Evolutionary conservation across 805 yeast genomes (phyloP).

Genomic region (Teunomyces pallodes): DNA sequence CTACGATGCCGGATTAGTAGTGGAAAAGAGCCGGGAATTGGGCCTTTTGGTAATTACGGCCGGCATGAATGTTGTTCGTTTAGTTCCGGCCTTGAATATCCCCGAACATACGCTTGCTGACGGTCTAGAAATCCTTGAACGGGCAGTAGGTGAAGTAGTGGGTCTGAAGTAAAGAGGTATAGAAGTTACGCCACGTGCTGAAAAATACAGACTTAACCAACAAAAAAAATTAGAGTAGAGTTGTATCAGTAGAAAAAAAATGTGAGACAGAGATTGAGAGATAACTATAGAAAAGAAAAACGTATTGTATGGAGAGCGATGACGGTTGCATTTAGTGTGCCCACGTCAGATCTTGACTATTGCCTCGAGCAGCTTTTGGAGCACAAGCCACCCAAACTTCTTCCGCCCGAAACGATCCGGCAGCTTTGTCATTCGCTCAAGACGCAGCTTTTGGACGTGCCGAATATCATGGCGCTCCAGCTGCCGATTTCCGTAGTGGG

Average conservation of each 20-base stretch:
- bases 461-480: slow-evolving; percentile 79
- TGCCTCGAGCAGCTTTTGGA: slow-evolving; percentile 41
- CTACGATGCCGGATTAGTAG: slow-evolving; percentile 61
- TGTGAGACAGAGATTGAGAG: background rate
- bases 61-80: slow-evolving; percentile 85
- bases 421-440: slow-evolving; percentile 62
- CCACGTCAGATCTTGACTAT: slow-evolving; percentile 39
- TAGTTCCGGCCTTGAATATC: slow-evolving; percentile 90
- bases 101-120: slow-evolving; percentile 62
- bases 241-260: too few relatives aligned
- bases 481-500: slow-evolving; percentile 96
- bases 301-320: background rate
- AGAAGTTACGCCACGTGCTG: background rate
- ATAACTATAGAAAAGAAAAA: background rate
- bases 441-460: slow-evolving; percentile 72
- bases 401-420: slow-evolving; percentile 42
- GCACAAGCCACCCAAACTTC: slow-evolving; percentile 39
- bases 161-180: background rate
- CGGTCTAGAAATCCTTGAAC: slow-evolving; percentile 70
- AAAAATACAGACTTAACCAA: background rate
- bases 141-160: slow-evolving; percentile 40
- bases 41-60: slow-evolving; percentile 88
- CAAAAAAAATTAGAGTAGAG: too few relatives aligned
- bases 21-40: slow-evolving; percentile 66
- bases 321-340: slow-evolving; percentile 19